Percentiles rank a stretch among this genome's conserved stretches.
Conservation (phyloP, 192 early-diverging fungal genomes). For the Gonapodya prolifera region DNA sequence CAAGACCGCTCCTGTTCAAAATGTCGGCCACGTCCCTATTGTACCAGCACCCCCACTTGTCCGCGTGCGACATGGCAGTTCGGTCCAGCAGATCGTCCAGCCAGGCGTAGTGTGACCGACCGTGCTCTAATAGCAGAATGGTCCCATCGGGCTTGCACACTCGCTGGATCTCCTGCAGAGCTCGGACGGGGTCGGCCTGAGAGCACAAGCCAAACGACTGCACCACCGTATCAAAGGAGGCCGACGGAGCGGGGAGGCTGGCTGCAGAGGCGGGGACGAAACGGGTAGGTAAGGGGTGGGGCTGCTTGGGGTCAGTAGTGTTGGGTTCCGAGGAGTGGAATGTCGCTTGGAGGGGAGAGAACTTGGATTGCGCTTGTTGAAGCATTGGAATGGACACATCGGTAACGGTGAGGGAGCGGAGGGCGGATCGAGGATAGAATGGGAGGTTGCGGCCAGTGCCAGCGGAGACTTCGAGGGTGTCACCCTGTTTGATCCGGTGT, state of each 20-base stretch:
- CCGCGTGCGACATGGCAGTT: constrained; percentile 39
- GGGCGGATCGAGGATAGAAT: constrained; percentile 27
- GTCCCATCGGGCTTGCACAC: constrained; percentile 28
- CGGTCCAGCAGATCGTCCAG: constrained; percentile 44
- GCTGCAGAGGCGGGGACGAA: constrained; percentile 25
- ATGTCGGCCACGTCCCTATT: constrained; percentile 45
- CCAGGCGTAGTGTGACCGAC: constrained; percentile 34
- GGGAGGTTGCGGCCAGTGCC: constrained; percentile 53
- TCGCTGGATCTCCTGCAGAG: constrained; percentile 30
- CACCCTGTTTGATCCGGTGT: constrained; percentile 17
- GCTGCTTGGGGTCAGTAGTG: constrained; percentile 14
- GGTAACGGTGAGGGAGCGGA: constrained; percentile 32
- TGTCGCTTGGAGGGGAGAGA: not conserved
- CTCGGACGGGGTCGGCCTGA: constrained; percentile 32
- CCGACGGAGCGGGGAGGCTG: constrained; percentile 8
- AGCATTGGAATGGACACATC: constrained; percentile 43
- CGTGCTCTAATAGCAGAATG: constrained; percentile 53
- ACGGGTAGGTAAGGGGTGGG: constrained; percentile 2
- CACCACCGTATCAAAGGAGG: constrained; percentile 45
- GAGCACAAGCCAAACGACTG: constrained; percentile 59
- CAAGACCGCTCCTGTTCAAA: constrained; percentile 35
- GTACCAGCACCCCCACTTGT: constrained; percentile 58
- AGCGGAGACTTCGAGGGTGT: constrained; percentile 43
- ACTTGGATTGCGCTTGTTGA: constrained; percentile 20
- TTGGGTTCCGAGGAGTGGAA: constrained; percentile 5